Percentiles rank a stretch among this genome's conserved stretches.
These are phyloP conservation scores for Botrytis elliptica DNA, from an alignment of 2,329 filamentous ascomycete genomes.

Conservation along the genomic window DNA sequence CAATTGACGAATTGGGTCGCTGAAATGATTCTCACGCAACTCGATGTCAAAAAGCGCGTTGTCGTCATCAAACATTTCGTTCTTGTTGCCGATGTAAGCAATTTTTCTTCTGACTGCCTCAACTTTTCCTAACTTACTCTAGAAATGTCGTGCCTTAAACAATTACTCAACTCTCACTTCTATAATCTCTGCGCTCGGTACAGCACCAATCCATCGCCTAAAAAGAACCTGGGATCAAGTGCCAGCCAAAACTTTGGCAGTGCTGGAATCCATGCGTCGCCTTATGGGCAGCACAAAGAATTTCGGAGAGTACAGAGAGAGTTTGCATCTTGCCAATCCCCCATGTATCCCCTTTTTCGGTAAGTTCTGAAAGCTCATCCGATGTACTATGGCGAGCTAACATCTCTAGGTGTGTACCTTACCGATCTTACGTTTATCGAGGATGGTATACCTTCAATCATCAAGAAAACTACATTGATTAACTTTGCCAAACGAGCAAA, in stretches of 20 bases:
- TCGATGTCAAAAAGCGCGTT: constrained; percentile 92
- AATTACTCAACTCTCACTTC: constrained; percentile 98
- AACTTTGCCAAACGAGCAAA: constrained; percentile 98
- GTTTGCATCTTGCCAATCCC: constrained; percentile 87
- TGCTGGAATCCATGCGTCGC: constrained; percentile 86
- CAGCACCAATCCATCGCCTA: constrained; percentile 89
- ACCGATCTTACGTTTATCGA: constrained; percentile 98
- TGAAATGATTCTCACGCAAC: constrained; percentile 95
- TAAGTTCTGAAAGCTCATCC: constrained; percentile 45
- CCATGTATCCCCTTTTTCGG: constrained; percentile 98
- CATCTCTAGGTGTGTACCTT: constrained; percentile 75
- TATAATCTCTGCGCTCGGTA: constrained; percentile 93
- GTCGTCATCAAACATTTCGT: constrained; percentile 99
- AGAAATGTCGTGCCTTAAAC: constrained; percentile 93
- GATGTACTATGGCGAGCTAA: constrained; percentile 22
- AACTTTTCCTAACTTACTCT: constrained; percentile 31
- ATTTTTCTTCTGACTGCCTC: constrained; percentile 19
- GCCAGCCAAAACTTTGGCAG: constrained; percentile 75
- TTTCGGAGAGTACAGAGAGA: constrained; percentile 94
- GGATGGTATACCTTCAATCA: constrained; percentile 92
- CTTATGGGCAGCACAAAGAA: constrained; percentile 98
- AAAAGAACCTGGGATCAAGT: constrained; percentile 94
- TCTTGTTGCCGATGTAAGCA: constrained; percentile 84
- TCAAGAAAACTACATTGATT: constrained; percentile 95
- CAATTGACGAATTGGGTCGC: constrained; percentile 99